Base-by-base conservation (phyloP, 129 eudicot species). In the Rutidosis leptorrhynchoides region DNA sequence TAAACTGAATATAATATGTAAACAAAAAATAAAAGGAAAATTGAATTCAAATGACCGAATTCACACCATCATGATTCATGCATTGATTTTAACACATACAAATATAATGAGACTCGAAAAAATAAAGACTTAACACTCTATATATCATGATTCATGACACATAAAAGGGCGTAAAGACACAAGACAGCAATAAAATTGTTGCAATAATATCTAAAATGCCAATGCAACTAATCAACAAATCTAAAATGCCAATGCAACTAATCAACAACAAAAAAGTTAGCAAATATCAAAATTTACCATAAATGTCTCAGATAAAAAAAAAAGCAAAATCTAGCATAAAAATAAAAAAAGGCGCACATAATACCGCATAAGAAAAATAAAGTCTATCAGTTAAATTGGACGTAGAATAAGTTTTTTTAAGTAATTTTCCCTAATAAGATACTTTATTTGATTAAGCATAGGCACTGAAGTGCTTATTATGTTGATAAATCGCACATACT, bases 81-180 rank as follows among this genome's bases (percentile, higher is more conserved):
- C 43, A 57, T 26, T 40, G 27, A 40, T 27, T 19, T 10, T 37
- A 10, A 37, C 1, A 37, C 6, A 37, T 4, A 37, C 9, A 37
- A 2, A 10, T 37, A 37, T 15, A 37, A 9, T 2, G 15, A 37
- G 45, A 37, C 45, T 37, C 4, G n/a, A 42, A 27, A 28, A 19
- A 69, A 58, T 20, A 23, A 4, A 46, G n/a, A n/a, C n/a, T n/a
- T n/a, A 5, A 28, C 27, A 33, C 51, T 29, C 11, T 40, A 17
- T 59, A 27, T 54, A 40, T 57, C 14, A 64, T 40, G 70, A 54
- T 7, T 57, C 14, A 64, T 40, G 70, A 54, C 11, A 48, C 63
- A 21, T 10, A 42, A 60, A 48, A n/a, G 14, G 4, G 35, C 48
- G 52, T 62, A 62, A 62, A 51, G 21, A 61, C 20, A 32, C 76